Evolutionary conservation across 2,329 filamentous ascomycete genomes (phyloP).

Genomic region (Microcyclospora pomicola): DNA sequence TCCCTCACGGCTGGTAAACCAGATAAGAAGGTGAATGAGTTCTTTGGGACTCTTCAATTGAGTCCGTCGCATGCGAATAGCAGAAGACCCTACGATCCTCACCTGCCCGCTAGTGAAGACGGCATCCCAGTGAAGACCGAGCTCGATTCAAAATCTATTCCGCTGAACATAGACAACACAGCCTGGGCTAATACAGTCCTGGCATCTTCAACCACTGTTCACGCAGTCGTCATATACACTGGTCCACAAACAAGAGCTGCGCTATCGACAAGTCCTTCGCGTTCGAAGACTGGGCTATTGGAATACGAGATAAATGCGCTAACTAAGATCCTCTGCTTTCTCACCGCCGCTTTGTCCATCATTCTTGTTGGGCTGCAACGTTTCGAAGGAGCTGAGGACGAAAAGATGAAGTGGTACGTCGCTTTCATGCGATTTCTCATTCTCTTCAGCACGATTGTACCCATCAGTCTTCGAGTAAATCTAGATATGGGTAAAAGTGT

Average conservation of each 20-base stretch:
- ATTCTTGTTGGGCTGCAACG: conserved; percentile 78
- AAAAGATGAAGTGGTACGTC: conserved; percentile 60
- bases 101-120: conserved; percentile 4
- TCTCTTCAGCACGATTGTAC: conserved; percentile 97
- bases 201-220: conserved; percentile 76
- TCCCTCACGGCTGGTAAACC: conserved; percentile 75
- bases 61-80: conserved; percentile 34
- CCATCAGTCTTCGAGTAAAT: conserved; percentile 91
- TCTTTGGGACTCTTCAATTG: conserved; percentile 76
- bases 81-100: conserved; percentile 25
- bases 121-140: background rate
- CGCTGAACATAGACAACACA: conserved; percentile 88
- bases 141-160: conserved; percentile 36
- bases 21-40: conserved; percentile 88
- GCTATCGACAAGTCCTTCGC: conserved; percentile 77
- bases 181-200: conserved; percentile 98
- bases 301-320: conserved; percentile 95
- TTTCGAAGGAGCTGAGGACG: conserved; percentile 45
- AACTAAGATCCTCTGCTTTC: conserved; percentile 84
- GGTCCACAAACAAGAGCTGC: conserved; percentile 88
- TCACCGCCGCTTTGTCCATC: conserved; percentile 76
- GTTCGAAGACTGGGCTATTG: conserved; percentile 84
- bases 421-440: conserved; percentile 98
- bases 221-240: conserved; percentile 88
- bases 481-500: conserved; percentile 94